A percentile compares a stretch with the other conserved stretches of the same genome.
Conservation (phyloP, 768 basidiomycete species). For the Suillus decipiens region DNA sequence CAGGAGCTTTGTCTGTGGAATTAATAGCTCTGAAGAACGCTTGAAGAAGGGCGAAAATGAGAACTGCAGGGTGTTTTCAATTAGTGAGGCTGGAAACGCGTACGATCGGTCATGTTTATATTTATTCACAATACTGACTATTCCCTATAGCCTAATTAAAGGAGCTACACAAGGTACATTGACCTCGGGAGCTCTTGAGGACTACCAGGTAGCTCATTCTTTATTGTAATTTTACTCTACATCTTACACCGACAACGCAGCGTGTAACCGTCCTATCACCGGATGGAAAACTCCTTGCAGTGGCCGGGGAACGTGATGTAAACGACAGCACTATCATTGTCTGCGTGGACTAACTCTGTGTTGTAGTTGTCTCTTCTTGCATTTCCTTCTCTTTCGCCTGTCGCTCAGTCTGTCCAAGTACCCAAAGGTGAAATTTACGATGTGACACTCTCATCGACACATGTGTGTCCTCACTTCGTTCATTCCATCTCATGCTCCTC, state of each 20-base stretch:
- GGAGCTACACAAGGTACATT: conserved; percentile 63
- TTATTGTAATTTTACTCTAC: not conserved
- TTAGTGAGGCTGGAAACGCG: conserved; percentile 26
- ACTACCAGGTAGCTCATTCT: conserved; percentile 78
- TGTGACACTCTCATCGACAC: conserved; percentile 69
- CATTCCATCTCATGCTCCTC: not conserved
- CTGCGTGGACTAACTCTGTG: conserved; percentile 17
- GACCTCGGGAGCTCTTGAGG: conserved; percentile 57
- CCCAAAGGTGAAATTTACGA: conserved; percentile 86
- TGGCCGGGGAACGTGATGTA: conserved; percentile 76
- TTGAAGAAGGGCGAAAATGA: conserved; percentile 71
- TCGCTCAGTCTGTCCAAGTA: conserved; percentile 48
- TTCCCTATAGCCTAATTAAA: conserved; percentile 49
- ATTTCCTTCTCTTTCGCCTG: conserved; percentile 58
- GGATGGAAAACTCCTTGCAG: conserved; percentile 60
- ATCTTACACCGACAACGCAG: conserved; percentile 42
- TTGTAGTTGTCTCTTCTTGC: conserved; percentile 63
- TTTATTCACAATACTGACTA: conserved; percentile 2
- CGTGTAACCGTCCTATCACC: conserved; percentile 87
- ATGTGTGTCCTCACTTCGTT: conserved; percentile 41
- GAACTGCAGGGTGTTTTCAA: conserved; percentile 76
- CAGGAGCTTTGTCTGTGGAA: conserved; percentile 73
- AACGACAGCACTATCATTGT: conserved; percentile 27
- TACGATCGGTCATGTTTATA: not conserved
- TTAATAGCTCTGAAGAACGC: conserved; percentile 74